Evolutionary conservation across 1,139 yeast species (phyloP), one percentile per base, ranked within the genome.

Genomic region (Scheffersomyces illinoinensis): DNA sequence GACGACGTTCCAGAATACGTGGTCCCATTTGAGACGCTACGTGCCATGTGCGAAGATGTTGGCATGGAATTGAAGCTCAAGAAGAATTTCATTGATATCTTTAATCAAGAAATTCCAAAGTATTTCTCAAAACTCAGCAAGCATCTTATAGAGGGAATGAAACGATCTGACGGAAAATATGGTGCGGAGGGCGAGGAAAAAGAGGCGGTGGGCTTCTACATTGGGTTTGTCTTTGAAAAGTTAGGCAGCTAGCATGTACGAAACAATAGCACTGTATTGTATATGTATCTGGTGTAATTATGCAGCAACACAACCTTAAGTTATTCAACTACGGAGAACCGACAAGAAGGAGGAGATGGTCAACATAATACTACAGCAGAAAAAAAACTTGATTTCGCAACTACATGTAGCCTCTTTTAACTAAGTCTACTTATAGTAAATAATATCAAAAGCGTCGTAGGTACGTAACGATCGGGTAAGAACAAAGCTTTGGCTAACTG

Each of bases 1-100:
- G 98, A 92, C 63, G 89, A 95, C 68, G 98, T 95, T 8, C 98
- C 98, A 0, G 99, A 95, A 70, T 95, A 91, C 69, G 96, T 95
- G n/a, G 98, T 95, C 5, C 99, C 98, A 0, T 93, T 95, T 75
- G 98, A 95, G 68, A 85, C 90, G 0, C 85, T 95, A 60, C 82
- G 97, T 71, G 85, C 89, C 60, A 76, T 93, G 56, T 96, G 97
- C 55, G 93, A 89, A 70, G 97, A 92, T 61, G 90, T 88, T 71
- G 92, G 93, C 24, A 75, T 95, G 66, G 88, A 86, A 58, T 76
- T 96, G 60, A 84, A 88, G 59, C 86, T 86, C 66, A 89, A 89
- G 67, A 88, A 88, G 78, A 89, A 91, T 57, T 95, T 95, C 68
- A 84, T 90, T 62, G 93, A 92, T 54, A 85, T 93, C 70, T 95